Percentiles rank a stretch among this genome's conserved stretches.
These are phyloP conservation scores for Holtermannia corniformis DNA, from an alignment of 768 basidiomycete genomes.

Conservation along the genomic window DNA sequence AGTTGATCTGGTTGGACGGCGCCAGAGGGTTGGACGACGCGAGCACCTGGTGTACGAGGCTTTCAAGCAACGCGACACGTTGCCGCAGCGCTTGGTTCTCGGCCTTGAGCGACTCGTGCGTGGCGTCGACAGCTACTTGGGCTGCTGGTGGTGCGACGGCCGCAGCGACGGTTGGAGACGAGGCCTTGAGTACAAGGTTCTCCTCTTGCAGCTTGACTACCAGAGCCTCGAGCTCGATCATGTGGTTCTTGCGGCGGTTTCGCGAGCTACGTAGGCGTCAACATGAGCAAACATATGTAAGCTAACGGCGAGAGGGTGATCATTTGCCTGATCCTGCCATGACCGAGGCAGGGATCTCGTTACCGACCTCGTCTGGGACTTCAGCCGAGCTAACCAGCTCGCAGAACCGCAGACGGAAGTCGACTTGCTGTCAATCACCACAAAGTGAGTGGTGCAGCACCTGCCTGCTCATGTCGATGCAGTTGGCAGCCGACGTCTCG, in stretches of 20 bases:
- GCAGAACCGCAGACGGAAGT: too few relatives aligned
- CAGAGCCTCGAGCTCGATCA: constrained; percentile 55
- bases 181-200: constrained; percentile 48
- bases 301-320: too few relatives aligned
- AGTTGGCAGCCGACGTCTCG: too few relatives aligned
- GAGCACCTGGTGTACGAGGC: constrained; percentile 27
- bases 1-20: background rate
- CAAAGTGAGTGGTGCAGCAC: too few relatives aligned
- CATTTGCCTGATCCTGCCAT: too few relatives aligned
- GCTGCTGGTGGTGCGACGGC: background rate
- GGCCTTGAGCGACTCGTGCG: constrained; percentile 3
- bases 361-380: too few relatives aligned
- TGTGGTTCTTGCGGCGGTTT: constrained; percentile 80
- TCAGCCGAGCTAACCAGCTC: too few relatives aligned
- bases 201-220: constrained; percentile 72
- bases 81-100: constrained; percentile 27
- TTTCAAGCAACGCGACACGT: constrained; percentile 23
- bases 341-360: too few relatives aligned
- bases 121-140: constrained; percentile 2
- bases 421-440: too few relatives aligned
- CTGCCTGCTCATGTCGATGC: too few relatives aligned
- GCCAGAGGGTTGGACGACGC: constrained; percentile 18
- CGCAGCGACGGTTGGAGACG: constrained; percentile 1
- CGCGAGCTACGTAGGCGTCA: too few relatives aligned
- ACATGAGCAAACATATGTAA: too few relatives aligned